Conservation (phyloP, 148 eudicot species). For the Rhododendron griersonianum region DNA sequence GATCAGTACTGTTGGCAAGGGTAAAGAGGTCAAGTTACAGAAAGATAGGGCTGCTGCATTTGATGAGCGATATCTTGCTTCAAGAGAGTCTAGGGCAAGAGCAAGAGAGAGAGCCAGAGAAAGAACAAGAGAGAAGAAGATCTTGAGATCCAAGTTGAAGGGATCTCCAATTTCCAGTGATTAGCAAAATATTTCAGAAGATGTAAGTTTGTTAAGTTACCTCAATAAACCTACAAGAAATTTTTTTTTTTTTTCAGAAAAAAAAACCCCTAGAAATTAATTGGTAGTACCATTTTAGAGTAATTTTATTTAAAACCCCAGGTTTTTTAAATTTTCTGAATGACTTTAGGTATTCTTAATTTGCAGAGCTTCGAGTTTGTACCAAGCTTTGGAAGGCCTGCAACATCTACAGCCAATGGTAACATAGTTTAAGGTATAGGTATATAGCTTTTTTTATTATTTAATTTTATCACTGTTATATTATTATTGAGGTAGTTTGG, state of each 20-base stretch:
- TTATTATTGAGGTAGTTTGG: not conserved
- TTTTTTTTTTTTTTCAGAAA: too few relatives aligned
- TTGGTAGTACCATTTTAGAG: not conserved
- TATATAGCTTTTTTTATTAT: not conserved
- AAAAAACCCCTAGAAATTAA: not conserved
- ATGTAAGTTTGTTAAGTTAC: not conserved
- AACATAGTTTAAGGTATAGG: not conserved
- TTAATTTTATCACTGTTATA: not conserved
- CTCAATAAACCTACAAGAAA: not conserved
- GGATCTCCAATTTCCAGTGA: conserved; percentile 1
- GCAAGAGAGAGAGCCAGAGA: conserved; percentile 64
- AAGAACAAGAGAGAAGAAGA: conserved; percentile 40
- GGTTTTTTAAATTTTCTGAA: not conserved
- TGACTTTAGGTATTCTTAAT: not conserved
- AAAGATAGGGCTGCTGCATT: not conserved
- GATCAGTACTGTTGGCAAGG: not conserved
- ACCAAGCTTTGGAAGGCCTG: not conserved
- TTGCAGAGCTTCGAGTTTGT: conserved; percentile 6
- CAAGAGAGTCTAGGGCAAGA: conserved; percentile 44
- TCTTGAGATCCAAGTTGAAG: not conserved
- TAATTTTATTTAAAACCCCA: not conserved
- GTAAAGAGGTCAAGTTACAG: not conserved
- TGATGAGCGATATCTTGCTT: not conserved
- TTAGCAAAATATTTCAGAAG: not conserved
- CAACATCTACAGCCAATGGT: not conserved